Evolutionary conservation across 2,329 filamentous ascomycete species (phyloP).

Genomic region (Alternaria ethzedia): DNA sequence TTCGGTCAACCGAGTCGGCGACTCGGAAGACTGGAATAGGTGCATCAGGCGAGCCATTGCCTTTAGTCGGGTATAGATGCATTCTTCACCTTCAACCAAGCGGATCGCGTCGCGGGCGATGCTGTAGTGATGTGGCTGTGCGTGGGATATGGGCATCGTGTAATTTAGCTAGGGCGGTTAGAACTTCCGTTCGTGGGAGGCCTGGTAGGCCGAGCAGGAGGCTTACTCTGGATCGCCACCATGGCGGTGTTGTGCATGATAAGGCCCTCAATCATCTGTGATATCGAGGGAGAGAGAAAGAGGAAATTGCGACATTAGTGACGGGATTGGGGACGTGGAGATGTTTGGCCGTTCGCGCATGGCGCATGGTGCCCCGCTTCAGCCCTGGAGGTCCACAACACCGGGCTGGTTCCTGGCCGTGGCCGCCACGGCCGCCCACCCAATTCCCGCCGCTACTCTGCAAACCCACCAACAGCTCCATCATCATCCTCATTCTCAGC

Average conservation of each 20-base stretch:
- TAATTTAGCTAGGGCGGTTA: conserved; percentile 1
- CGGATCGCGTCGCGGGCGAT: conserved; percentile 4
- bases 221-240: conserved; percentile 16
- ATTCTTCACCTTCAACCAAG: neutral
- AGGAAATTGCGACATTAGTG: neutral
- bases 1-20: neutral
- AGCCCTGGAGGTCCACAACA: conserved; percentile 1
- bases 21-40: neutral
- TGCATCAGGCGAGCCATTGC: conserved; percentile 15
- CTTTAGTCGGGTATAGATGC: neutral
- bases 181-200: conserved; percentile 1
- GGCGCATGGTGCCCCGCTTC: neutral
- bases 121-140: conserved; percentile 11
- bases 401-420: conserved; percentile 6
- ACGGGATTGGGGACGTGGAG: neutral
- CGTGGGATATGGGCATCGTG: neutral
- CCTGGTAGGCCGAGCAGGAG: conserved; percentile 10
- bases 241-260: conserved; percentile 3
- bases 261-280: conserved; percentile 5
- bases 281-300: neutral
- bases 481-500: neutral
- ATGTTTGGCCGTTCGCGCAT: conserved; percentile 2
- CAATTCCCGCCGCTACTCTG: neutral
- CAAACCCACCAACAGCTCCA: neutral
- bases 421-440: neutral